These are phyloP conservation scores for Sarocladium brachiariae DNA, from an alignment of 2,329 filamentous ascomycete species.

Conservation along the genomic window DNA sequence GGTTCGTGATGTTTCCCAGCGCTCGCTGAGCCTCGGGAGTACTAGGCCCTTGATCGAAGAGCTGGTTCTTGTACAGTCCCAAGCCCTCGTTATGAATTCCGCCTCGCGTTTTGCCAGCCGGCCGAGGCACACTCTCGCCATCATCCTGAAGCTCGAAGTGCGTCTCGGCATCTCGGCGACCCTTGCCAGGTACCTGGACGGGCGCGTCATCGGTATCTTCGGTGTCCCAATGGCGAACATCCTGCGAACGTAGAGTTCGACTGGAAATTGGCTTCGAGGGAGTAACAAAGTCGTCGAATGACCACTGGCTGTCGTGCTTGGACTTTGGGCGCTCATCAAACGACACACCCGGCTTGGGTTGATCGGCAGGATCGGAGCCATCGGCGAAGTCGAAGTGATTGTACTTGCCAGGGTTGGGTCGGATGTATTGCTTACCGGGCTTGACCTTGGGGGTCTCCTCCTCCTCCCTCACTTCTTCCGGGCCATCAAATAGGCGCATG, in stretches of 20 bases:
- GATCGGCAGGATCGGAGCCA: slow-evolving; percentile 47
- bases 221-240: slow-evolving; percentile 73
- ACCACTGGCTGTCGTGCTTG: slow-evolving; percentile 72
- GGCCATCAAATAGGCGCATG: slow-evolving; percentile 56
- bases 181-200: slow-evolving; percentile 52
- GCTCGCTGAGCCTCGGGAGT: slow-evolving; percentile 33
- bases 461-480: slow-evolving; percentile 35
- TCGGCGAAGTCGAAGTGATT: slow-evolving; percentile 80
- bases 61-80: slow-evolving; percentile 67
- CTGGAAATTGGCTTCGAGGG: slow-evolving; percentile 63
- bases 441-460: slow-evolving; percentile 35
- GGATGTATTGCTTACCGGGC: slow-evolving; percentile 37
- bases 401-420: slow-evolving; percentile 72
- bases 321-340: slow-evolving; percentile 39
- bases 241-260: slow-evolving; percentile 56
- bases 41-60: slow-evolving; percentile 49
- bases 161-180: slow-evolving; percentile 70
- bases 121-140: slow-evolving; percentile 48
- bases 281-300: slow-evolving; percentile 81
- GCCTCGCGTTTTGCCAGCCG: slow-evolving; percentile 41
- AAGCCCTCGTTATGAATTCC: slow-evolving; percentile 60
- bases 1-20: slow-evolving; percentile 64
- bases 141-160: slow-evolving; percentile 85
- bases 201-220: slow-evolving; percentile 55
- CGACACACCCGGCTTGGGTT: slow-evolving; percentile 33